Percentiles rank a stretch among this genome's conserved stretches.
Evolutionary conservation across 768 basidiomycete genomes (phyloP).

Genomic region (Mycena amicta): DNA sequence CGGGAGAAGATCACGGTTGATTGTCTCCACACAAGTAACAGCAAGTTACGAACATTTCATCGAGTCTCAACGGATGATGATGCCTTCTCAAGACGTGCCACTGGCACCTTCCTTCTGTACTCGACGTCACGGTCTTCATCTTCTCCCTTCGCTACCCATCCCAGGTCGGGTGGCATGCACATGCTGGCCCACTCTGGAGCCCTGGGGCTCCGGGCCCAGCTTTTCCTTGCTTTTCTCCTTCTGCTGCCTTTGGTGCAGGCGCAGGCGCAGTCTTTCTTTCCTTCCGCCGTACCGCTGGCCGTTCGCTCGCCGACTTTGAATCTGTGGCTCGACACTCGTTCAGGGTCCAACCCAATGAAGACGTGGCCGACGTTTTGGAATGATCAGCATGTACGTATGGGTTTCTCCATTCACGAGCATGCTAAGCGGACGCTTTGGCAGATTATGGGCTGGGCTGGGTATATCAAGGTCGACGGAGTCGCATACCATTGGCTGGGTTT

Average conservation of each 20-base stretch:
- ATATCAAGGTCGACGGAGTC: constrained; percentile 47
- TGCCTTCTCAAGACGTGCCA: too few species aligned
- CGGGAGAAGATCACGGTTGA: too few species aligned
- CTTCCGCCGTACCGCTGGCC: constrained; percentile 51
- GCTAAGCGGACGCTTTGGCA: constrained; percentile 21
- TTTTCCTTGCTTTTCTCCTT: neutral
- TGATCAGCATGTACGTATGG: constrained; percentile 37
- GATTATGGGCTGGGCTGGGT: constrained; percentile 55
- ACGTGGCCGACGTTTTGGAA: constrained; percentile 59
- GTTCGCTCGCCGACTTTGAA: constrained; percentile 56
- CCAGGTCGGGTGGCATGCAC: too few species aligned
- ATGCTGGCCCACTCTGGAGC: too few species aligned
- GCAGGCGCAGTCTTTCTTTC: constrained; percentile 35
- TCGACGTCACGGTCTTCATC: too few species aligned
- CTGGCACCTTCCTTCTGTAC: too few species aligned
- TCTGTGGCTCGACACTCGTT: constrained; percentile 40
- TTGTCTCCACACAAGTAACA: too few species aligned
- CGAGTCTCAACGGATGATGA: too few species aligned
- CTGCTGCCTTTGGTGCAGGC: neutral
- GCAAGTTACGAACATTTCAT: too few species aligned
- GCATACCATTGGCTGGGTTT: constrained; percentile 48
- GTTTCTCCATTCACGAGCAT: neutral
- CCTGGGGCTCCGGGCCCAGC: too few species aligned
- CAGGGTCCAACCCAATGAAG: constrained; percentile 32
- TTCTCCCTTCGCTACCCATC: too few species aligned